A percentile compares a stretch with the other conserved stretches of the same genome.
Conservation (phyloP, 2,329 filamentous ascomycete species). For the Chaetomium sp. region DNA sequence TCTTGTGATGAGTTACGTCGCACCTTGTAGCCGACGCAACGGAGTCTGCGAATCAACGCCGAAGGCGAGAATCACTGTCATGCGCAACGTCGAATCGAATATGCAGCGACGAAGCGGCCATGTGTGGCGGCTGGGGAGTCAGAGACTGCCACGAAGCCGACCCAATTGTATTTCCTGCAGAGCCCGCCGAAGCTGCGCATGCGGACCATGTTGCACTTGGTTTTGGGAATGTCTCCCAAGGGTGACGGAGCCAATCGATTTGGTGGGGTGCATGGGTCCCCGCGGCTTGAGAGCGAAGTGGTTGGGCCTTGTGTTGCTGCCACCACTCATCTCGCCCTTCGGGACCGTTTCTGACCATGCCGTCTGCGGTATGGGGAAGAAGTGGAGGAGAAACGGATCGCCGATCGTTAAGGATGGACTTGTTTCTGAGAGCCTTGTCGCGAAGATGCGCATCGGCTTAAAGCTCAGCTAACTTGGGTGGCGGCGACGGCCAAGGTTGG, state of each 20-base stretch:
- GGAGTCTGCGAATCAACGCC: slow-evolving; percentile 20
- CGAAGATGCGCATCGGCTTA: background rate
- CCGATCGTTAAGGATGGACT: background rate
- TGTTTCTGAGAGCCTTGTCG: background rate
- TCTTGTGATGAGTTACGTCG: background rate
- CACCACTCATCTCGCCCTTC: background rate
- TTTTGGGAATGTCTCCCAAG: slow-evolving; percentile 12
- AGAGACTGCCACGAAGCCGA: slow-evolving; percentile 40
- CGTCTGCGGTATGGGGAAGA: background rate
- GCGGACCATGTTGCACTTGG: slow-evolving; percentile 25
- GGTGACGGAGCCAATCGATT: slow-evolving; percentile 22
- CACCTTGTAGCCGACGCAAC: slow-evolving; percentile 2
- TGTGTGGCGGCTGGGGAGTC: slow-evolving; percentile 32
- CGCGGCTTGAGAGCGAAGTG: slow-evolving; percentile 14
- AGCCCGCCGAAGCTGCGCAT: slow-evolving; percentile 30
- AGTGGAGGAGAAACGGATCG: background rate
- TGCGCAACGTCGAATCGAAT: slow-evolving; percentile 24
- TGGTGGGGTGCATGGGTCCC: slow-evolving; percentile 15
- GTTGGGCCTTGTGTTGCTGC: background rate
- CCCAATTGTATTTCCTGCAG: slow-evolving; percentile 25
- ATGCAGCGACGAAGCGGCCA: slow-evolving; percentile 29
- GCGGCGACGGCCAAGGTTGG: background rate
- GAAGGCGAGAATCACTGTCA: slow-evolving; percentile 1
- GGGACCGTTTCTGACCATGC: background rate
- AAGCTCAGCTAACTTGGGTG: background rate